Evolutionary conservation across 352 stramenopile genomes (phyloP), one percentile per base, ranked within the genome.

Genomic region (Phytophthora agathidicida): DNA sequence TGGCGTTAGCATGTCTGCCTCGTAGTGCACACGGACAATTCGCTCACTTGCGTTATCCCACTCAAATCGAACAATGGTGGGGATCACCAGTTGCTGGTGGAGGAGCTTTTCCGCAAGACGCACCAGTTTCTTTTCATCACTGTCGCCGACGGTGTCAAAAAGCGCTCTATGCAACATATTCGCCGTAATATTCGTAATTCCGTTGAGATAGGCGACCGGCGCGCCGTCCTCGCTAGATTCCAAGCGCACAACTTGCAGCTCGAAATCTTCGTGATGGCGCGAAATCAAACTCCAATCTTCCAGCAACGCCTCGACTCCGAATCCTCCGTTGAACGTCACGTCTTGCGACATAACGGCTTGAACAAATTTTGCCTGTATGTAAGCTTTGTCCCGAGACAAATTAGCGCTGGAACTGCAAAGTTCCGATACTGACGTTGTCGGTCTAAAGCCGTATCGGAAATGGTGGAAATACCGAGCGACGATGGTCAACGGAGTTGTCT

Each of bases 261-360:
- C n/a, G 20, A 43, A n/a, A 13, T 51, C 27, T n/a, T 48, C 30
- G 17, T 48, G 44, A 7, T 50, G 20, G 1, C 27, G 14, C 7
- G 53, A 56, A 16, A 62, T 23, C 1, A 43, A 5, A 10, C 33
- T 20, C 53, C 53, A 63, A 39, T 56, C 36, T 45, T 43, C 35
- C n/a, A 63, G 26, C 13, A 20, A 22, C 2, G 35, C 4, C 30
- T 56, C 27, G 22, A 53, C 31, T 6, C 51, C 42, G n/a, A 26
- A 38, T 0, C 42, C 53, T 3, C 20, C 19, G 22, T 44, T 41
- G 10, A 19, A 22, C 16, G 36, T 3, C 0, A 49, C 35, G 10
- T 63, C 13, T 10, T 26, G 33, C 2, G 19, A 20, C 35, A 35
- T 8, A 7, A 49, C 14, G 22, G 35, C 10, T 20, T 43, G 17